Base-by-base conservation (phyloP, 139 green algal genomes). In the Microglena sp. region DNA sequence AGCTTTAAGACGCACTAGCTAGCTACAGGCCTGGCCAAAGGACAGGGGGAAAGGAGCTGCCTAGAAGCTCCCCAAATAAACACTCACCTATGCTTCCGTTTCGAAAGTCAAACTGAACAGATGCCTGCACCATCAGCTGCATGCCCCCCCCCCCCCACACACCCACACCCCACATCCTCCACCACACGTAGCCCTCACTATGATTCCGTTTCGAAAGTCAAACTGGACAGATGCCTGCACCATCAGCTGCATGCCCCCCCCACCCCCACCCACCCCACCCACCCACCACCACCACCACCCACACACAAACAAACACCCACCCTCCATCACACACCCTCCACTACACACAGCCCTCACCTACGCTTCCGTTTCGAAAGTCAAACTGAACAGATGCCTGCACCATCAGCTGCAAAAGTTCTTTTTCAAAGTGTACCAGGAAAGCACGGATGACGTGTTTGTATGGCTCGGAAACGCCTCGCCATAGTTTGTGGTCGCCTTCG, bases 381-480 rank as follows among this genome's bases (percentile, higher is more conserved):
- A 99, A 99, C n/a, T n/a, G n/a, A n/a, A n/a, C n/a, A n/a, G n/a
- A n/a, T 11, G 81, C 63, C 61, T 87, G 79, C 7, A 80, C 74
- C 21, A 85, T 80, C 66, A 95, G 83, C 7, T 75, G 69, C 44
- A 96, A 64, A 46, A 97, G 89, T 45, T 90, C 73, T 27, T 77
- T 78, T 64, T 99, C 92, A 78, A 99, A 99, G 76, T 97, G 84
- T 11, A 98, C 84, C 7, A 99, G 80, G 78, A 98, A 98, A 26
- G 86, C 87, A 0, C 93, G 77, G 79, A 99, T 99, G 60, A 90
- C 96, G 77, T 98, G 87, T 81, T 95, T 95, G 87, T 99, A 99
- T 5, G 94, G 86, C 45, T 98, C 88, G 3, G 62, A 83, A 1
- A 99, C 87, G 8, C 87, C 89, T 5, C 75, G 45, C 94, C 94